Evolutionary conservation across 768 basidiomycete genomes (phyloP), one percentile per base, ranked within the genome.

Genomic region (Scleroderma citrinum): DNA sequence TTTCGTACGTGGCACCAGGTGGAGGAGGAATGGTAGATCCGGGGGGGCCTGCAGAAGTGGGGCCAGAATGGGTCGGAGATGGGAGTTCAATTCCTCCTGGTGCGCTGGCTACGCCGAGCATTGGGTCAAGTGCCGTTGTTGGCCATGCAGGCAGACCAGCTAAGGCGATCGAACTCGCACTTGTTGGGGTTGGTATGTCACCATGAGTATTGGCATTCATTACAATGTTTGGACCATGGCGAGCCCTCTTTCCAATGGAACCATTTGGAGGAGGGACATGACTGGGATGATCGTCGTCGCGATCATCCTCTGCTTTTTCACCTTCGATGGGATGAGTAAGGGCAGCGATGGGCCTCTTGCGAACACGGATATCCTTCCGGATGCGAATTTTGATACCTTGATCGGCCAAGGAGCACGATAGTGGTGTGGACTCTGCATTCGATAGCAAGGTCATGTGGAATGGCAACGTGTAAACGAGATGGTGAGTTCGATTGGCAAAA

Each of bases 361-460:
- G 79, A 21, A 87, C 83, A 1, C 90, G 82, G 31, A 92, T 90
- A 51, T 94, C 91, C 66, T 93, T 94, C 31, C 92, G 80, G 46
- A 94, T 94, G 26, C 92, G 83, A 47, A 95, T 93, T 69, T 94
- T 95, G 69, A 94, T 92, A 20, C 92, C 92, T 67, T 94, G 92
- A 61, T 94, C 92, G n/a, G 92, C 91, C 47, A 94, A 78, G 0
- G 89, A 88, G 56, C 85, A 89, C 2, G 92, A 94, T 1, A 95
- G 76, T 3, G 85, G 82, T 0, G 92, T 93, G 4, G 90, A 92
- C 68, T 92, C 92, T 92, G 63, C 35, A 44, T 36, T 37, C 5
- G 16, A 40, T 32, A 38, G 26, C 35, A 16, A 35, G 30, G 46
- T 39, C 31, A 49, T 19, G 46, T 43, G 35, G 36, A 24, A 54